Evolutionary conservation across 1,284 basidiomycete genomes (phyloP), one percentile per base, ranked within the genome.

Genomic region (Cryptococcus floricola): DNA sequence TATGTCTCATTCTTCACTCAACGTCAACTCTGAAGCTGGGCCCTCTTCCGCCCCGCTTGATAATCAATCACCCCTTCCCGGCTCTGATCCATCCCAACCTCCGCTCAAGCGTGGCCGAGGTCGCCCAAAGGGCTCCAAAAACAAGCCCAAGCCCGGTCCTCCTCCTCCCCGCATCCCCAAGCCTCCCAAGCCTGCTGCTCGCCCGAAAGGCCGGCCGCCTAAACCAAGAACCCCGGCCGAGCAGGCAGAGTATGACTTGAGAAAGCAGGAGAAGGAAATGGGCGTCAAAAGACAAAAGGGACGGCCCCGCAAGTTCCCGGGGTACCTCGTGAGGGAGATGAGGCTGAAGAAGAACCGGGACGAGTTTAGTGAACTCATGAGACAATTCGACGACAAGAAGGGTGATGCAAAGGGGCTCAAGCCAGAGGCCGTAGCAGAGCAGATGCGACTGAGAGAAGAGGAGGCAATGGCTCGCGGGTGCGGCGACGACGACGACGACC

Each of bases 311-410:
- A 74, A 74, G 56, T 75, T 67, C 52, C 71, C 71, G 9, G 73
- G 71, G 31, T 70, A 67, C 25, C 60, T 74, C 10, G 71, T 75
- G 10, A 59, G 73, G 18, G 71, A 75, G 49, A 73, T 75, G 70
- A 60, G 73, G 19, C 58, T 75, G 57, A 74, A 70, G 63, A 68
- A 67, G 67, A 74, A 75, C 51, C 50, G 71, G 27, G 62, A 57
- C 16, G 64, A 68, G 46, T 69, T 66, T 39, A 63, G 61, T 31
- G 67, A 70, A 51, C 57, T 71, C 45, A 56, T 71, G 13, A 50
- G 61, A 16, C 25, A 58, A 38, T 49, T 65, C 23, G 60, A 65
- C 43, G 61, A 63, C 7, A 39, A 49, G 27, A 39, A 53, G 57
- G 14, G 41, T 9, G 41, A 42, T 19, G 50, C 41, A 18, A 18